phyloP scores from a whole-genome alignment of 345 rosid genomes.

The Arabidopsis arenosa region DNA sequence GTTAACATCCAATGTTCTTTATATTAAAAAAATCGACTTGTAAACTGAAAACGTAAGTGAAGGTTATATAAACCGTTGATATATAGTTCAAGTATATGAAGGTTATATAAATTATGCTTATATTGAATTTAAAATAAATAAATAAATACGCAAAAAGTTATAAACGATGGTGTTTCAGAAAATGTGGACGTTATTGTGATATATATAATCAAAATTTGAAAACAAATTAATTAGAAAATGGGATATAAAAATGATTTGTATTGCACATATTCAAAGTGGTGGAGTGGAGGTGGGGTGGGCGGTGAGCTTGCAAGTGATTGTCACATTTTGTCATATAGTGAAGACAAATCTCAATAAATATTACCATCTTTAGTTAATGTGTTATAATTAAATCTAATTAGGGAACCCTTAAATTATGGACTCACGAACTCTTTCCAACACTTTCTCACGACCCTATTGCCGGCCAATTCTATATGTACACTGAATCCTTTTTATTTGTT shows the following conservation, averaged over 20 bases:
- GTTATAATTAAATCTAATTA: constrained; percentile 26
- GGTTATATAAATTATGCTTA: neutral
- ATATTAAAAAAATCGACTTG: neutral
- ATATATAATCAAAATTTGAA: neutral
- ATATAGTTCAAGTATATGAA: neutral
- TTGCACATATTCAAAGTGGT: constrained; percentile 16
- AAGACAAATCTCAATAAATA: constrained; percentile 41
- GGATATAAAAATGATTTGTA: neutral
- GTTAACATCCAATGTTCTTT: neutral
- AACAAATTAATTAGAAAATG: neutral
- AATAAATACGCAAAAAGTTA: neutral
- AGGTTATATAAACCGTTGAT: no score
- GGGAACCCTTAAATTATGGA: constrained; percentile 44
- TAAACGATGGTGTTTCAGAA: neutral
- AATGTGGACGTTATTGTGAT: neutral
- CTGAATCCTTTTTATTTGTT: constrained; percentile 20
- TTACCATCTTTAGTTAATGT: constrained; percentile 25
- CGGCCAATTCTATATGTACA: constrained; percentile 36
- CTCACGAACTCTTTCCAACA: constrained; percentile 43
- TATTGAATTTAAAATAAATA: no score
- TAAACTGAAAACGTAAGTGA: neutral
- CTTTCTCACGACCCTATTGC: constrained; percentile 43
- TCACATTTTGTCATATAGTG: constrained; percentile 39
- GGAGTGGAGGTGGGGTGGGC: constrained; percentile 44
- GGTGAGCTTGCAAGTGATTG: constrained; percentile 46